Evolutionary conservation across 441 rosid genomes (phyloP).

Genomic region (Lepidium campestre): DNA sequence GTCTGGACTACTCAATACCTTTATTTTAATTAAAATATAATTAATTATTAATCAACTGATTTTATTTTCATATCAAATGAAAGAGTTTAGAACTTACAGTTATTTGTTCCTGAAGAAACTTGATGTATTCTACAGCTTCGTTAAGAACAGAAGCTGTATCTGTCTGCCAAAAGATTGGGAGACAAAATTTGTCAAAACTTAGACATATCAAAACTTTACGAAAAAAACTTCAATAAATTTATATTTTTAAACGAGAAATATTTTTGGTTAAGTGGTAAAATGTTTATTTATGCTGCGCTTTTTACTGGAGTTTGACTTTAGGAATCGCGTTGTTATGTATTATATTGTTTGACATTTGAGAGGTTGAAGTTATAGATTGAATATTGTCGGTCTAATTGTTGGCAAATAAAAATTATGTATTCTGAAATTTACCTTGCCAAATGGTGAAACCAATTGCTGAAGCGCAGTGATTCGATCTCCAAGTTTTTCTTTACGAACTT

Average conservation of each 20-base stretch:
- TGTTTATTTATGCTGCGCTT: too few relatives aligned
- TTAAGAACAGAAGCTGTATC: conserved; percentile 98
- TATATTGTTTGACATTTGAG: too few relatives aligned
- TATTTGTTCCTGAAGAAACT: conserved; percentile 90
- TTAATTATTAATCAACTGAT: not conserved
- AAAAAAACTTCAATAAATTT: not conserved
- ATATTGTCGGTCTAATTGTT: too few relatives aligned
- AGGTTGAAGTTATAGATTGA: too few relatives aligned
- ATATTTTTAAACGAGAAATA: too few relatives aligned
- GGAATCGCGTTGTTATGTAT: too few relatives aligned
- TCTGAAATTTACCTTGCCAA: conserved; percentile 51
- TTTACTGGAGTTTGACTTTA: too few relatives aligned
- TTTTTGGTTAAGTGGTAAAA: too few relatives aligned
- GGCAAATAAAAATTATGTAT: too few relatives aligned
- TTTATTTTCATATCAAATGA: too few relatives aligned
- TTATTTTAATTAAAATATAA: not conserved
- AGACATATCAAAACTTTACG: not conserved
- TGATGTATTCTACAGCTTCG: conserved; percentile 94
- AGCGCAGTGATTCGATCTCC: conserved; percentile 81
- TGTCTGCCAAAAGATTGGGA: conserved; percentile 47
- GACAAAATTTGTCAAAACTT: not conserved
- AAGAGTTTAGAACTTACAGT: conserved; percentile 46
- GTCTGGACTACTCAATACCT: conserved; percentile 63
- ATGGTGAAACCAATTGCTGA: conserved; percentile 83
- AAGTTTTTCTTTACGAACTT: conserved; percentile 77